These are phyloP conservation scores for Byssothecium circinans DNA, from an alignment of 2,329 filamentous ascomycete species.

Conservation along the genomic window DNA sequence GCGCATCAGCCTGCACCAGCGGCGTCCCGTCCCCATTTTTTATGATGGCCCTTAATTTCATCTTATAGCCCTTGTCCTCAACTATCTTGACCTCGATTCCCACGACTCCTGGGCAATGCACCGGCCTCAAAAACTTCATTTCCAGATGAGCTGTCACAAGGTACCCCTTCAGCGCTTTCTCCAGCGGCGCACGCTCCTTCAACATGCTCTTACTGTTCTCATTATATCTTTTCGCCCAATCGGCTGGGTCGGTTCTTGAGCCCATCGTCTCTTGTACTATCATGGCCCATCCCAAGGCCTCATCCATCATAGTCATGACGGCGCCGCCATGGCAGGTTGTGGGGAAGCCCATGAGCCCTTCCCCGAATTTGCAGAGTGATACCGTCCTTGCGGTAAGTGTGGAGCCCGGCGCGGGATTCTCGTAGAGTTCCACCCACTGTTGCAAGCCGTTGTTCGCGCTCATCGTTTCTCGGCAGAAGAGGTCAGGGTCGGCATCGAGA, in stretches of 20 bases:
- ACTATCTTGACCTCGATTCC: slow-evolving; percentile 27
- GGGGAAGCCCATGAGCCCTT: slow-evolving; percentile 63
- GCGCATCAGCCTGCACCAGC: slow-evolving; percentile 21
- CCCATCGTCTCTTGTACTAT: slow-evolving; percentile 17
- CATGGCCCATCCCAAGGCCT: slow-evolving; percentile 48
- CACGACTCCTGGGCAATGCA: slow-evolving; percentile 26
- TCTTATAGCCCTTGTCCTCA: slow-evolving; percentile 21
- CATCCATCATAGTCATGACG: slow-evolving; percentile 67
- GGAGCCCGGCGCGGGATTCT: slow-evolving; percentile 18
- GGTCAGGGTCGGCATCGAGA: slow-evolving; percentile 11
- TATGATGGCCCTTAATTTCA: slow-evolving; percentile 26
- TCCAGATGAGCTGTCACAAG: slow-evolving; percentile 27
- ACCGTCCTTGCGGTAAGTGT: slow-evolving; percentile 14
- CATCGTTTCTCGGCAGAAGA: slow-evolving; percentile 22
- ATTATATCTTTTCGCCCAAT: background rate
- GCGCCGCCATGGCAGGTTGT: slow-evolving; percentile 69
- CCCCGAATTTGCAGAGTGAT: slow-evolving; percentile 23
- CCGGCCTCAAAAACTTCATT: slow-evolving; percentile 24
- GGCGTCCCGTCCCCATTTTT: slow-evolving; percentile 25
- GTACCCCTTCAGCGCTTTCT: slow-evolving; percentile 20
- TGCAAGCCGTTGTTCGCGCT: slow-evolving; percentile 18
- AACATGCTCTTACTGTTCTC: slow-evolving; percentile 6
- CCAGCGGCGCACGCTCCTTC: slow-evolving; percentile 10
- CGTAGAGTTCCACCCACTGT: slow-evolving; percentile 24
- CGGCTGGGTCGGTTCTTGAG: slow-evolving; percentile 8